phyloP scores from a whole-genome alignment of 2,329 filamentous ascomycete genomes.

The Hymenoscyphus infarciens region DNA sequence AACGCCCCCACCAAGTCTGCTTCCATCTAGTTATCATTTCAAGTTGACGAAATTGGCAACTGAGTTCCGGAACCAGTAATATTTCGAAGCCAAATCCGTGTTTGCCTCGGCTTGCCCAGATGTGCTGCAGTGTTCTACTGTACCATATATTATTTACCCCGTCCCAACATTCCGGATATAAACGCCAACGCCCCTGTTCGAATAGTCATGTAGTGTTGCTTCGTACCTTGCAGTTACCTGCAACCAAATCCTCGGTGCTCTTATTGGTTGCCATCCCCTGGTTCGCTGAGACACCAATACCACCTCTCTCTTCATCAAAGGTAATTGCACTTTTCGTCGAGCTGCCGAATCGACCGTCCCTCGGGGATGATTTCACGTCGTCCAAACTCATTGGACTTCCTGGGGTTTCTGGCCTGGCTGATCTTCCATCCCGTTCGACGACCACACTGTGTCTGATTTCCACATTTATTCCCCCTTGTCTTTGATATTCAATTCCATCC shows the following conservation, averaged over 20 bases:
- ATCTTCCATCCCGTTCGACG: not conserved
- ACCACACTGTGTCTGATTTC: conserved; percentile 6
- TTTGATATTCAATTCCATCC: not conserved
- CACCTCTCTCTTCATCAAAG: not conserved
- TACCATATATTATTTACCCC: conserved; percentile 1
- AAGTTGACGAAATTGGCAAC: too few species aligned
- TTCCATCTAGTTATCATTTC: too few species aligned
- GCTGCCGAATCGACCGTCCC: not conserved
- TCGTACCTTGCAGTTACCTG: not conserved
- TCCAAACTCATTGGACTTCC: not conserved
- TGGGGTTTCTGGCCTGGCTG: not conserved
- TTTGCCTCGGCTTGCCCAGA: too few species aligned
- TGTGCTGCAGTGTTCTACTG: not conserved
- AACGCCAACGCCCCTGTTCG: not conserved
- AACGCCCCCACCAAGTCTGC: too few species aligned
- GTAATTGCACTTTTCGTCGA: not conserved
- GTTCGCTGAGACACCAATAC: not conserved
- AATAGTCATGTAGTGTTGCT: not conserved
- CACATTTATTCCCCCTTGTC: conserved; percentile 5
- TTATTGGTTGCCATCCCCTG: not conserved
- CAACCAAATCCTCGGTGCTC: not conserved
- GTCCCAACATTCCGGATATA: not conserved
- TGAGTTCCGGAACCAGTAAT: too few species aligned
- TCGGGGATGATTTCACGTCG: not conserved
- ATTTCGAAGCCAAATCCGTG: too few species aligned